A percentile compares a stretch with the other conserved stretches of the same genome.
Conservation (phyloP, 768 basidiomycete species). For the Terana coerulea region DNA sequence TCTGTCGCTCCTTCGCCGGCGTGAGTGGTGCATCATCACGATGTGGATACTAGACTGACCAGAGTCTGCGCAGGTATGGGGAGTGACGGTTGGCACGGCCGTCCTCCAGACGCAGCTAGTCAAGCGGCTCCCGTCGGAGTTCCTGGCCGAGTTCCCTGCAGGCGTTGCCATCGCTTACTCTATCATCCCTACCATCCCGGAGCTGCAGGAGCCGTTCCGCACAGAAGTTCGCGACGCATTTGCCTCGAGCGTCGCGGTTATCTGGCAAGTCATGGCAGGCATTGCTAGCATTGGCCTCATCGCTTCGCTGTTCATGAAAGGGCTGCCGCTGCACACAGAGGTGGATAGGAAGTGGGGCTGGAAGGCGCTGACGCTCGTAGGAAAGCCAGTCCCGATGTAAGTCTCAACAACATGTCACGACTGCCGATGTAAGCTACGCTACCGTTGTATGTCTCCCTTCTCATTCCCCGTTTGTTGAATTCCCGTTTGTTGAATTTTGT, state of each 20-base stretch:
- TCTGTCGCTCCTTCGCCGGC: slow-evolving; percentile 15
- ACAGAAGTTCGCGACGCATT: slow-evolving; percentile 28
- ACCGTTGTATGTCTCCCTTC: too few relatives aligned
- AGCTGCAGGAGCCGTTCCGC: slow-evolving; percentile 29
- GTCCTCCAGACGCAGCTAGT: slow-evolving; percentile 50
- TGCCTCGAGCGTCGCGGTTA: slow-evolving; percentile 20
- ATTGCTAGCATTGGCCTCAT: slow-evolving; percentile 26
- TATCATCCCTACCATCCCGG: slow-evolving; percentile 38
- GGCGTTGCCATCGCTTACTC: slow-evolving; percentile 42
- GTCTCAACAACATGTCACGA: too few relatives aligned
- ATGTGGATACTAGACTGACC: not conserved
- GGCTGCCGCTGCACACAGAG: slow-evolving; percentile 22
- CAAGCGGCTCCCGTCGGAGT: slow-evolving; percentile 36
- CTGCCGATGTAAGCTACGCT: too few relatives aligned
- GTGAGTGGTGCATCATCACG: slow-evolving; percentile 9
- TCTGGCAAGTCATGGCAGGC: slow-evolving; percentile 31
- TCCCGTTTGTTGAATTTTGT: too few relatives aligned
- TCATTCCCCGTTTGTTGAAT: too few relatives aligned
- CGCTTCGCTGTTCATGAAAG: slow-evolving; percentile 21
- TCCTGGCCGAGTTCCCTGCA: slow-evolving; percentile 30
- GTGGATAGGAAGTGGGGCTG: slow-evolving; percentile 28
- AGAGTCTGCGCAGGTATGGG: slow-evolving; percentile 40
- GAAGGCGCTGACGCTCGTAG: too few relatives aligned
- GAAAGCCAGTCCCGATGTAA: too few relatives aligned
- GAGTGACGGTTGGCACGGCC: slow-evolving; percentile 46